phyloP scores from a whole-genome alignment of 257 asterid species.

The Misopates orontium region DNA sequence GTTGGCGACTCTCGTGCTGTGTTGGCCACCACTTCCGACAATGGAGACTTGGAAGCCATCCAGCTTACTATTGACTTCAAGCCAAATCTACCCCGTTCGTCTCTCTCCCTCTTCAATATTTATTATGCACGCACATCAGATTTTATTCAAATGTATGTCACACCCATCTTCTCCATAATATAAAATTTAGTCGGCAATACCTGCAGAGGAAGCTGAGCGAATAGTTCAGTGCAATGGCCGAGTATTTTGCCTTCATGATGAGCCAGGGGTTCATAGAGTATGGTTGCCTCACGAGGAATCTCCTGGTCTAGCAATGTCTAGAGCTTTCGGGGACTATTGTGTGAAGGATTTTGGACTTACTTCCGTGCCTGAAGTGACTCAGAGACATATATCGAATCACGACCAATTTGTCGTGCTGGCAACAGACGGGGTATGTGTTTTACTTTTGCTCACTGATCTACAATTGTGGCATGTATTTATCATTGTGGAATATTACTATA shows the following conservation, averaged over 20 bases:
- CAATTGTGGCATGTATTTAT: no score
- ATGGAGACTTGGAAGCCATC: slow-evolving; percentile 64
- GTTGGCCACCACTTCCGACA: slow-evolving; percentile 65
- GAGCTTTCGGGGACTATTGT: slow-evolving; percentile 95
- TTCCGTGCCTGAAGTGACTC: slow-evolving; percentile 87
- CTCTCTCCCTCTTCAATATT: slow-evolving; percentile 16
- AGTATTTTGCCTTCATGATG: slow-evolving; percentile 74
- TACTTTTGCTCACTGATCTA: no score
- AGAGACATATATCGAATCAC: slow-evolving; percentile 57
- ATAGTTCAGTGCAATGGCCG: slow-evolving; percentile 69
- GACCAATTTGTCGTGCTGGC: slow-evolving; percentile 88
- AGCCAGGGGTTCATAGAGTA: slow-evolving; percentile 80
- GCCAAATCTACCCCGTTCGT: slow-evolving; percentile 88
- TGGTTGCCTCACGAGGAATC: slow-evolving; percentile 85
- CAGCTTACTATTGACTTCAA: slow-evolving; percentile 91
- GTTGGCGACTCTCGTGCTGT: slow-evolving; percentile 99
- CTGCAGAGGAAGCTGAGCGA: slow-evolving; percentile 84
- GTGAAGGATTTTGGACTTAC: slow-evolving; percentile 82
- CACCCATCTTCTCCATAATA: background rate
- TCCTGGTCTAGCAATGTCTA: slow-evolving; percentile 97
- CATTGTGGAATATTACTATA: no score
- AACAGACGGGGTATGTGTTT: slow-evolving; percentile 81
- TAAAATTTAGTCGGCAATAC: background rate
- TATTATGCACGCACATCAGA: background rate
- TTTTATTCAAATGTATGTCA: background rate